These are phyloP conservation scores for Metschnikowia corniflorae DNA, from an alignment of 805 yeast genomes.

Conservation along the genomic window DNA sequence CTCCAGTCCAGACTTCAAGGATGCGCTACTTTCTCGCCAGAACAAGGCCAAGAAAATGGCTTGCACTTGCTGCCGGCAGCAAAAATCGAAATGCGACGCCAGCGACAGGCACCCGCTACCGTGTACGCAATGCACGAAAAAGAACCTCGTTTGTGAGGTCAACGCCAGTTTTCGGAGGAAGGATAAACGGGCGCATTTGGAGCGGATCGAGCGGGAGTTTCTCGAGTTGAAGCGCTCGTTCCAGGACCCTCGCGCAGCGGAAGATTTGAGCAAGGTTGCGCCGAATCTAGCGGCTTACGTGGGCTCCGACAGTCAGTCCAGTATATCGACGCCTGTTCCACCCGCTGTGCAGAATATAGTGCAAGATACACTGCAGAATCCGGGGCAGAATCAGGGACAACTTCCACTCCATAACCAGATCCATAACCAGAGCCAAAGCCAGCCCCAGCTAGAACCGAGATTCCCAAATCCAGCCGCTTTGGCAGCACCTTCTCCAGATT, in stretches of 20 bases:
- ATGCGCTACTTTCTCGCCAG: background rate
- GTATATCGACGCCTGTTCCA: background rate
- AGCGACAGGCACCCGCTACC: constrained; percentile 69
- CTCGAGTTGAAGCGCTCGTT: constrained; percentile 61
- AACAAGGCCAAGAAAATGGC: constrained; percentile 45
- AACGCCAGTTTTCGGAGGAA: constrained; percentile 85
- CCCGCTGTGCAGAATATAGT: background rate
- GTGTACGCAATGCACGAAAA: constrained; percentile 76
- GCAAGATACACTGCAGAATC: too few relatives aligned
- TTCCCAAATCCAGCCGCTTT: background rate
- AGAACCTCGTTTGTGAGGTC: constrained; percentile 65
- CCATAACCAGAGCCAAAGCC: too few relatives aligned
- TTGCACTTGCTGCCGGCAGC: constrained; percentile 95
- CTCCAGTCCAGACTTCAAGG: background rate
- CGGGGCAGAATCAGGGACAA: too few relatives aligned
- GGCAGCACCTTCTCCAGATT: background rate
- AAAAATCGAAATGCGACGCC: constrained; percentile 89
- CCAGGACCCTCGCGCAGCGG: constrained; percentile 27
- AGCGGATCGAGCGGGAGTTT: constrained; percentile 80
- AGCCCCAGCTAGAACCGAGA: background rate
- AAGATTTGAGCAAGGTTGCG: constrained; percentile 4
- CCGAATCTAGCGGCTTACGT: constrained; percentile 6
- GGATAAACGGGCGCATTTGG: constrained; percentile 78
- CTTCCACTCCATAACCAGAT: too few relatives aligned
- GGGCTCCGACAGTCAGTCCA: background rate